Evolutionary conservation across 1,284 basidiomycete species (phyloP).

Genomic region (Porogramme epimiltina): DNA sequence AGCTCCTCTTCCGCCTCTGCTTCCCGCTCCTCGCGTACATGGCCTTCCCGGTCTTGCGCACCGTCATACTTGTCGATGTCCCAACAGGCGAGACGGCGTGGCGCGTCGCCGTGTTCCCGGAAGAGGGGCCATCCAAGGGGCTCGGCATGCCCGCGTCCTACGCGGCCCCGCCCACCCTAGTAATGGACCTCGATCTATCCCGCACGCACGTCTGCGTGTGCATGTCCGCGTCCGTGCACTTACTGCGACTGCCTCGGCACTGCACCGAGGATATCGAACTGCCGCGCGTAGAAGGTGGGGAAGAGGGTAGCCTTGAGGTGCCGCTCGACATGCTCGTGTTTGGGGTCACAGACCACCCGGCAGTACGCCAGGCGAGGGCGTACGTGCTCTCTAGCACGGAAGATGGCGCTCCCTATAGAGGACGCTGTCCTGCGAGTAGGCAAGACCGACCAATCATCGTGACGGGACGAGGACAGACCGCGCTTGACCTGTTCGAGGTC

Average conservation of each 20-base stretch:
- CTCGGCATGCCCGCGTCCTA: conserved; percentile 12
- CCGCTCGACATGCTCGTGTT: conserved; percentile 7
- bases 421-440: no score
- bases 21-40: conserved; percentile 22
- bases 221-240: conserved; percentile 17
- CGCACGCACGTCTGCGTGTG: conserved; percentile 19
- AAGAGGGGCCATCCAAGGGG: conserved; percentile 2
- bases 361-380: conserved; percentile 9
- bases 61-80: conserved; percentile 22
- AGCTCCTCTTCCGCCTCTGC: conserved; percentile 20
- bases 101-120: neutral
- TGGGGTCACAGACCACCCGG: conserved; percentile 11
- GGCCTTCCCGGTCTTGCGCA: conserved; percentile 10
- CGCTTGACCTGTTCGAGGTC: no score
- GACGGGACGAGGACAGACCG: no score
- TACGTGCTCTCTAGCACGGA: neutral
- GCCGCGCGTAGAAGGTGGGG: neutral
- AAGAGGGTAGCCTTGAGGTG: neutral
- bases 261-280: neutral
- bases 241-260: conserved; percentile 13
- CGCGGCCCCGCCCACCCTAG: conserved; percentile 7
- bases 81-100: conserved; percentile 14
- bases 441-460: no score
- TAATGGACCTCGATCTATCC: conserved; percentile 25
- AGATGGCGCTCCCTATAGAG: no score